phyloP scores from a whole-genome alignment of 768 basidiomycete species.

The Inosperma sp. region DNA sequence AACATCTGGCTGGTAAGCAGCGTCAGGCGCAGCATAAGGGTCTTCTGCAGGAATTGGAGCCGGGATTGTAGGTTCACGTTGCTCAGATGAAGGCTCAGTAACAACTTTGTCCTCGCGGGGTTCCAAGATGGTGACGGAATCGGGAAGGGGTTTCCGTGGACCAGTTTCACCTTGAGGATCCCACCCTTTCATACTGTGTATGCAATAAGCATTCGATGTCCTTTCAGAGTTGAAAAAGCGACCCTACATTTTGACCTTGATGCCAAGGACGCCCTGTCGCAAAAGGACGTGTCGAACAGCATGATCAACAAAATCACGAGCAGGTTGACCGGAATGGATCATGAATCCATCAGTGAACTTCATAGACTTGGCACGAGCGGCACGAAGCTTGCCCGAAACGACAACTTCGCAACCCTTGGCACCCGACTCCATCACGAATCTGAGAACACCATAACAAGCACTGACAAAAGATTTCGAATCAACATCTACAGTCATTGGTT shows the following conservation, averaged over 20 bases:
- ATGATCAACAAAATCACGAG: constrained; percentile 92
- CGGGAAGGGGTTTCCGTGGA: constrained; percentile 91
- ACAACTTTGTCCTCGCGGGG: constrained; percentile 89
- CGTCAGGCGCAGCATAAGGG: constrained; percentile 31
- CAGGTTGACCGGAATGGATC: constrained; percentile 98
- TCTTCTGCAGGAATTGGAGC: constrained; percentile 43
- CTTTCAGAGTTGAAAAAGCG: neutral
- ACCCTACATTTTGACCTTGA: constrained; percentile 97
- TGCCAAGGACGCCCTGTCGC: constrained; percentile 97
- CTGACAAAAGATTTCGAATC: constrained; percentile 11
- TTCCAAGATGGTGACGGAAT: constrained; percentile 86
- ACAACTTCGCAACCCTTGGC: constrained; percentile 99
- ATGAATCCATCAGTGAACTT: constrained; percentile 99
- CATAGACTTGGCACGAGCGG: constrained; percentile 99
- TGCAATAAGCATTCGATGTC: constrained; percentile 11
- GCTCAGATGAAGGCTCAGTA: constrained; percentile 85
- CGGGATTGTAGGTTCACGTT: constrained; percentile 67
- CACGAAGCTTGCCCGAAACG: constrained; percentile 98
- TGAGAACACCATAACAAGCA: constrained; percentile 96
- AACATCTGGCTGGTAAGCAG: constrained; percentile 42
- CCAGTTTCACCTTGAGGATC: constrained; percentile 90
- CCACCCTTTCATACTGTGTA: constrained; percentile 85
- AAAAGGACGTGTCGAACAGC: constrained; percentile 98
- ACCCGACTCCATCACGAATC: constrained; percentile 99
- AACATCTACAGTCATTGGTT: neutral